These are phyloP conservation scores for Cornus controversa DNA, from an alignment of 148 eudicot species.

Conservation along the genomic window DNA sequence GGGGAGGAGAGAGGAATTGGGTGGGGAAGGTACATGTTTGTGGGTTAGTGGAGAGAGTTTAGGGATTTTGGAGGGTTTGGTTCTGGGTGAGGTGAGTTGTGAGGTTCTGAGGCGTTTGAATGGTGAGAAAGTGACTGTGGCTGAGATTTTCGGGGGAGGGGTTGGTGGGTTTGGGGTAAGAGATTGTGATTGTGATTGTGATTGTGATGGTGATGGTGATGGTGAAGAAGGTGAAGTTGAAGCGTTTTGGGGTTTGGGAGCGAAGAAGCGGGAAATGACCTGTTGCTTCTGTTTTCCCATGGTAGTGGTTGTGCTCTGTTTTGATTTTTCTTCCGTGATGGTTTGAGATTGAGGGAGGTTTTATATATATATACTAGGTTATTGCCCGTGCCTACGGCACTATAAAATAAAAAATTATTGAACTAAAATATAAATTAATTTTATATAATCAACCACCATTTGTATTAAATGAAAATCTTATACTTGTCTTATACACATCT, in stretches of 20 bases:
- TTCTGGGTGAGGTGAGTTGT: conserved; percentile 39
- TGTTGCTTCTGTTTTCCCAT: conserved; percentile 92
- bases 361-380: no score
- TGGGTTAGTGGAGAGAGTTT: conserved; percentile 39
- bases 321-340: background rate
- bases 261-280: conserved; percentile 86
- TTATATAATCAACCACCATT: no score
- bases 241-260: conserved; percentile 59
- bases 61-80: conserved; percentile 32
- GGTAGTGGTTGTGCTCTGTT: conserved; percentile 7
- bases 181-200: conserved; percentile 14
- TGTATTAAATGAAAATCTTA: no score
- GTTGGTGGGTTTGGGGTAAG: conserved; percentile 27
- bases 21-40: conserved; percentile 23
- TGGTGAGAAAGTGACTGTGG: conserved; percentile 73
- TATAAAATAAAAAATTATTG: no score
- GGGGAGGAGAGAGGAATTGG: background rate
- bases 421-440: no score
- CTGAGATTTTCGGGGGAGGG: conserved; percentile 68
- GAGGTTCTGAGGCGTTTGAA: conserved; percentile 65
- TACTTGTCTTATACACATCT: no score
- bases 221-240: conserved; percentile 26
- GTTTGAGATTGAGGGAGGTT: background rate
- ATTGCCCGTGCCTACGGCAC: no score
- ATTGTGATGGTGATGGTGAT: conserved; percentile 11